Base-by-base conservation (phyloP, 345 rosid genomes). In the Pistacia vera region DNA sequence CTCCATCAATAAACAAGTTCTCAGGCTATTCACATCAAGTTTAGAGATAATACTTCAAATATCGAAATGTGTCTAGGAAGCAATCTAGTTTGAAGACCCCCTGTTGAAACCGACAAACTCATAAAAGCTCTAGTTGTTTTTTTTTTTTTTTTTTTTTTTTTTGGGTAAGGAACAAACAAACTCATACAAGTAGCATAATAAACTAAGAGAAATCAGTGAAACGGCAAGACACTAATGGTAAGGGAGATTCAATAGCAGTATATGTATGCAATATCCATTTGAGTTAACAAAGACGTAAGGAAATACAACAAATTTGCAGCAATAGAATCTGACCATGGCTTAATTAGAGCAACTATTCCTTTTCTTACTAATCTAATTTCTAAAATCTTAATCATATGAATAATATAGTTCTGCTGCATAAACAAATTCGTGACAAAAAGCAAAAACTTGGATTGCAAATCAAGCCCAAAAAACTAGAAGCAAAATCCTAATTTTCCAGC, bases 1-100 rank as follows among this genome's bases (percentile, higher is more conserved):
- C 72, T 68, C 67, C 20, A 72, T 83, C 79, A 81, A 66, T 16
- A 68, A 11, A 66, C 25, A 62, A 65, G 61, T 9, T 5, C 1
- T 1, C 25, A 44, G 56, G 60, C 30, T 58, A 56, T 52, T n/a
- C 10, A 30, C 65, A 49, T 22, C 18, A 30, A 66, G 2, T 38
- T 46, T 18, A 57, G 28, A 1, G 16, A 72, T 25, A 33, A 66
- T 4, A 2, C 25, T 35, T 20, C 18, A 63, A 25, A 36, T 11
- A 55, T 57, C 22, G 0, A 20, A 74, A 52, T 36, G 3, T 65
- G 22, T 38, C 52, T 49, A 22, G 51, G 4, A 30, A 51, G 5
- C 66, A 63, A 49, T 55, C 13, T 13, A 36, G 41, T 36, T 63
- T 6, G 38, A 11, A 73, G 41, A 14, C 25, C 56, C 20, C 22